These are phyloP conservation scores for Paramecium pentaurelia DNA, from an alignment of 73 alveolate species.

Conservation along the genomic window DNA sequence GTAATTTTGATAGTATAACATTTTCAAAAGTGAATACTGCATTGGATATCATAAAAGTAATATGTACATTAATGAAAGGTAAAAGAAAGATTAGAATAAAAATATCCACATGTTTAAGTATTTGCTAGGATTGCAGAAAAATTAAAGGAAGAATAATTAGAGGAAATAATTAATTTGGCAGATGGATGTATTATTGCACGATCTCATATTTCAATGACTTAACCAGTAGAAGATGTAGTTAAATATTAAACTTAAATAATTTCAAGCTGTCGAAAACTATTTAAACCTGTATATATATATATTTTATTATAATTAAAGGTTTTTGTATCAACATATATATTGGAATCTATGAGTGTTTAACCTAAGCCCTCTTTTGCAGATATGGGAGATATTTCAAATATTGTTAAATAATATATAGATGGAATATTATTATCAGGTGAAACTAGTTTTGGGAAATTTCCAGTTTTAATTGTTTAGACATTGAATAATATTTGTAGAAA, in stretches of 20 bases:
- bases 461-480: conserved; percentile 4
- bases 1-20: conserved; percentile 20
- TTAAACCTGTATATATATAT: not conserved
- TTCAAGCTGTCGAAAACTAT: not conserved
- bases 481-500: not conserved
- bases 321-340: not conserved
- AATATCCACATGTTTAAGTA: not conserved
- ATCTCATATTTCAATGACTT: conserved; percentile 37
- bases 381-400: conserved; percentile 47
- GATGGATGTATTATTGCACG: conserved; percentile 13
- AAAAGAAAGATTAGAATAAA: not conserved
- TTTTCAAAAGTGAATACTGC: not conserved
- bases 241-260: conserved; percentile 22
- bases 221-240: conserved; percentile 14
- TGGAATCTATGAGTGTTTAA: conserved; percentile 32
- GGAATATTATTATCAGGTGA: conserved; percentile 37
- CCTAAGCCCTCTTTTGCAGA: conserved; percentile 22
- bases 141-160: not conserved
- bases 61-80: not conserved
- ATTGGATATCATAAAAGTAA: not conserved
- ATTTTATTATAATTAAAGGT: not conserved
- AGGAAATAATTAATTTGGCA: not conserved
- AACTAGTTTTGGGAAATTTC: conserved; percentile 38
- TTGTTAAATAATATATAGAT: conserved; percentile 30
- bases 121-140: conserved; percentile 40